Conservation (phyloP, 176 grass and related monocot genomes). For the Panicum miliaceum region DNA sequence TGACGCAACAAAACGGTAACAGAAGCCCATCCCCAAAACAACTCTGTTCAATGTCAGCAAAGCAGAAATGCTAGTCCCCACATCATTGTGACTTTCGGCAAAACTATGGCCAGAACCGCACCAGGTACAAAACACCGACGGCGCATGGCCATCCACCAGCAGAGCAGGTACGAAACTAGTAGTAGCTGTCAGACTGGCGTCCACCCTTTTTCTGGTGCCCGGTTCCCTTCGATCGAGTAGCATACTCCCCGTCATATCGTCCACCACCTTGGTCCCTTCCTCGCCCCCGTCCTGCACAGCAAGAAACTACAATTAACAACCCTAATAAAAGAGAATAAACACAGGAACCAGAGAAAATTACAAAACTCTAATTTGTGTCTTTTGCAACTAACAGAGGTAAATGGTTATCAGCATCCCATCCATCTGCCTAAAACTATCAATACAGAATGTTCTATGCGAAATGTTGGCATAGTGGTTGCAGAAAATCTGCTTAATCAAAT, state of each 20-base stretch:
- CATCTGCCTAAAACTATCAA: neutral
- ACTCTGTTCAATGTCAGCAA: slow-evolving; percentile 14
- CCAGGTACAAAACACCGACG: slow-evolving; percentile 26
- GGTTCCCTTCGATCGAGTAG: slow-evolving; percentile 48
- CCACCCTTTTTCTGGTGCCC: slow-evolving; percentile 43
- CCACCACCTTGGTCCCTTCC: slow-evolving; percentile 53
- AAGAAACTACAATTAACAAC: slow-evolving; percentile 22
- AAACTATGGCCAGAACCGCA: slow-evolving; percentile 43
- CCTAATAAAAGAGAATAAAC: slow-evolving; percentile 3
- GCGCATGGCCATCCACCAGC: slow-evolving; percentile 24
- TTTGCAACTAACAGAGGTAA: neutral
- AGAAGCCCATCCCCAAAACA: slow-evolving; percentile 36
- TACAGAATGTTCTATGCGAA: neutral
- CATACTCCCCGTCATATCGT: slow-evolving; percentile 45
- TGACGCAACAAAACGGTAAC: slow-evolving; percentile 32
- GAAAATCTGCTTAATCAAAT: slow-evolving; percentile 3
- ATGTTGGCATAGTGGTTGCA: slow-evolving; percentile 5
- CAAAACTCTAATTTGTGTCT: neutral
- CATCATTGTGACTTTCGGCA: slow-evolving; percentile 34
- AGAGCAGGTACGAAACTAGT: slow-evolving; percentile 12
- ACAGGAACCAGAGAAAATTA: slow-evolving; percentile 19
- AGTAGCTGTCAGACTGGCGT: slow-evolving; percentile 47
- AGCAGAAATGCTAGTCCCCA: slow-evolving; percentile 19
- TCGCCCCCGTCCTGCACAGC: slow-evolving; percentile 46
- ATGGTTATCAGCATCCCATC: neutral